Percentiles rank a stretch among this genome's conserved stretches.
Evolutionary conservation across 2,329 filamentous ascomycete genomes (phyloP).

Genomic region (Alternaria novae-zelandiae): DNA sequence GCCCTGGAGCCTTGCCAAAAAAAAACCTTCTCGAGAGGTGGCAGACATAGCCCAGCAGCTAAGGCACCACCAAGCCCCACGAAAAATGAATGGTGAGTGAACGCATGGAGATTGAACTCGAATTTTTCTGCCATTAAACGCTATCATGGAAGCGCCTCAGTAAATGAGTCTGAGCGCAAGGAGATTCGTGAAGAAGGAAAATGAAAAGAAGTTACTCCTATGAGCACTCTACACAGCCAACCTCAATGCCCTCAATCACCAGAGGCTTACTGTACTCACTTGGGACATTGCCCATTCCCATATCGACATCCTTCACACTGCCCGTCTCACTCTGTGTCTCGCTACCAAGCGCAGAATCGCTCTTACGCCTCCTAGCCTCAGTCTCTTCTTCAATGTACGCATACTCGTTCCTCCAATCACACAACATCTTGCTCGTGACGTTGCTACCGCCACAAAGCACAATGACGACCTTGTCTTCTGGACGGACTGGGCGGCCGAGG

Average conservation of each 20-base stretch:
- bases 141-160: background rate
- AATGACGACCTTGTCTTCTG: conserved; percentile 76
- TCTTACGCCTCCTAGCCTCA: conserved; percentile 16
- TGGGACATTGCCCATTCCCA: conserved; percentile 7
- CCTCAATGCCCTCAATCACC: conserved; percentile 23
- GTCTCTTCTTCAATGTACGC: conserved; percentile 29
- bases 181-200: background rate
- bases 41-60: too few relatives aligned
- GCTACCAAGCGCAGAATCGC: conserved; percentile 25
- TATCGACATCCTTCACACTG: conserved; percentile 13
- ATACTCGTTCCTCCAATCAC: conserved; percentile 55
- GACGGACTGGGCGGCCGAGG: conserved; percentile 67
- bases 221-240: conserved; percentile 8
- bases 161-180: background rate
- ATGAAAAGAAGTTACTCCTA: background rate
- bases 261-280: conserved; percentile 24
- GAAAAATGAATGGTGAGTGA: background rate
- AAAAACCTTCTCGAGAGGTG: background rate
- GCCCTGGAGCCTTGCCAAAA: background rate
- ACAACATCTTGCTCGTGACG: conserved; percentile 59
- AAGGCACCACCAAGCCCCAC: background rate
- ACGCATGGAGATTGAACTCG: background rate
- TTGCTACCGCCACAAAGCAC: conserved; percentile 77
- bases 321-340: conserved; percentile 21
- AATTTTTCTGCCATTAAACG: background rate